Base-by-base conservation (phyloP, 23 red algal genomes). In the Gracilaria domingensis region DNA sequence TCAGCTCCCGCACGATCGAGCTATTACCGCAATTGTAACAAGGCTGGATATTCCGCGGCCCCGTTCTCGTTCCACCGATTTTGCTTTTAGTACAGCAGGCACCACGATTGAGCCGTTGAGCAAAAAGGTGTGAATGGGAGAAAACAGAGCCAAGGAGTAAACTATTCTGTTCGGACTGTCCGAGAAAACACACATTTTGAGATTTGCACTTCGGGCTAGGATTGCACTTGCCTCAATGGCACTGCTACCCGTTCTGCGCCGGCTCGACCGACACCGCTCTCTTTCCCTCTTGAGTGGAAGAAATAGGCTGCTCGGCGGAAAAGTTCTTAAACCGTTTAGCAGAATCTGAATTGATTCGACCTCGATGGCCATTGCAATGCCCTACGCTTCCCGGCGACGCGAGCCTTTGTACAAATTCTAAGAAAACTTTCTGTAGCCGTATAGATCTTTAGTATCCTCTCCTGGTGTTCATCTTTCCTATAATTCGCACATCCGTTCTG, bases 381-480 rank as follows among this genome's bases (percentile, higher is more conserved):
- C n/a, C n/a, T n/a, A n/a, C n/a, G n/a, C n/a, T n/a, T n/a, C n/a
- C n/a, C n/a, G n/a, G n/a, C n/a, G n/a, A n/a, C n/a, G n/a, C n/a
- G n/a, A n/a, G n/a, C n/a, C n/a, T n/a, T n/a, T n/a, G n/a, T n/a
- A 32, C 64, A 69, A 69, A 69, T 69, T 69, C 32, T 14, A 37
- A 34, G 26, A 36, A 5, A 36, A 37, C 64, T n/a, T n/a, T n/a
- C n/a, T n/a, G n/a, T n/a, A n/a, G n/a, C n/a, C n/a, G n/a, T n/a
- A n/a, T n/a, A n/a, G n/a, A n/a, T n/a, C n/a, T n/a, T n/a, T n/a
- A n/a, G 11, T 20, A 18, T 37, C 30, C 33, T 33, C n/a, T 11
- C 26, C 7, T 9, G 24, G 59, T 32, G 4, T 7, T 30, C 64
- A 20, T 37, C 64, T 69, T 69, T 69, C 12, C 64, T 20, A 37